These are phyloP conservation scores for Polyplosphaeria fusca DNA, from an alignment of 495 filamentous ascomycete species.

Conservation along the genomic window DNA sequence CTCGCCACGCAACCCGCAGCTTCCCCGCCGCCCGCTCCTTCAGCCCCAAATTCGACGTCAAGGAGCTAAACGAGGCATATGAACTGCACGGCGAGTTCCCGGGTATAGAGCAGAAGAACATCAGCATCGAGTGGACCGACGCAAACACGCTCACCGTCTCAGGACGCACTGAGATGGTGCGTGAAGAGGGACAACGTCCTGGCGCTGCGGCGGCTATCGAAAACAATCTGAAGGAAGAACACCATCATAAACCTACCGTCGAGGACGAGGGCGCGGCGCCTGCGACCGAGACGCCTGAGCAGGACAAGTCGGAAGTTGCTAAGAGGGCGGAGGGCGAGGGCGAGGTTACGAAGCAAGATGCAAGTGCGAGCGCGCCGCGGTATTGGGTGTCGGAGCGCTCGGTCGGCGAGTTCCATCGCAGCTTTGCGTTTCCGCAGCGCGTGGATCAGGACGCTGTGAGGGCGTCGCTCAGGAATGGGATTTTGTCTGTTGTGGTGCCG, in stretches of 20 bases:
- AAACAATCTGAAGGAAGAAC: neutral
- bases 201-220: constrained; percentile 45
- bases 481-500: constrained; percentile 69
- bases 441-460: constrained; percentile 76
- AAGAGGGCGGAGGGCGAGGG: constrained; percentile 22
- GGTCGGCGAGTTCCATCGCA: constrained; percentile 73
- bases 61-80: constrained; percentile 64
- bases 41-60: constrained; percentile 76
- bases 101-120: constrained; percentile 71
- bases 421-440: constrained; percentile 70
- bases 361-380: too few species aligned
- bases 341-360: constrained; percentile 35
- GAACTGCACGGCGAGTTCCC: constrained; percentile 87
- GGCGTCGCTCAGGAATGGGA: constrained; percentile 72
- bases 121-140: constrained; percentile 84
- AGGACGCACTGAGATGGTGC: constrained; percentile 58
- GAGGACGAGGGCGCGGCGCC: constrained; percentile 57
- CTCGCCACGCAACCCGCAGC: constrained; percentile 31
- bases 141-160: constrained; percentile 68
- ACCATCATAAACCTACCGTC: constrained; percentile 54
- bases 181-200: constrained; percentile 32
- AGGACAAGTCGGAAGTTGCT: constrained; percentile 8
- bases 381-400: constrained; percentile 82
- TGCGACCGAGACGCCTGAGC: constrained; percentile 6
- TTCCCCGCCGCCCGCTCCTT: constrained; percentile 48